Evolutionary conservation across 2,329 filamentous ascomycete genomes (phyloP).

Genomic region (Calonectria pseudoreteaudii): DNA sequence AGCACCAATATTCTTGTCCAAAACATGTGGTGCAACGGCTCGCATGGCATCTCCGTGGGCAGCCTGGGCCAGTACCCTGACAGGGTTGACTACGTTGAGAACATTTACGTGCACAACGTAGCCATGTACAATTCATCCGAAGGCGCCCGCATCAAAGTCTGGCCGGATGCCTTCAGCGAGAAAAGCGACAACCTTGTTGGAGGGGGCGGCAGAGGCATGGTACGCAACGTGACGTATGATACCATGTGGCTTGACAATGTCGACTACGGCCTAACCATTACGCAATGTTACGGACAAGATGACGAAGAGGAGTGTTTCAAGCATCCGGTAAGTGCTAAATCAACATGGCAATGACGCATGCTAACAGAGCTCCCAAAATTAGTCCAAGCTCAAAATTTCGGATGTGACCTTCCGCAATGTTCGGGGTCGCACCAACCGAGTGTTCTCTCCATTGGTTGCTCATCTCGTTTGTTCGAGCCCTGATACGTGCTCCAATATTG

Average conservation of each 20-base stretch:
- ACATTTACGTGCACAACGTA: slow-evolving; percentile 71
- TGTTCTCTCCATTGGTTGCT: neutral
- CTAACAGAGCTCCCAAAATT: neutral
- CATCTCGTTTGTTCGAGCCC: slow-evolving; percentile 4
- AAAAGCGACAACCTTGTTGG: slow-evolving; percentile 17
- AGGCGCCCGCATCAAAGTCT: slow-evolving; percentile 79
- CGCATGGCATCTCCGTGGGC: slow-evolving; percentile 78
- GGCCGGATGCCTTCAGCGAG: slow-evolving; percentile 61
- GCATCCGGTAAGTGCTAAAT: neutral
- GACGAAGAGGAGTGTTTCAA: slow-evolving; percentile 21
- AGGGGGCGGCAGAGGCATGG: slow-evolving; percentile 16
- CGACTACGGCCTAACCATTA: slow-evolving; percentile 21
- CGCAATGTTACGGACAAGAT: slow-evolving; percentile 20
- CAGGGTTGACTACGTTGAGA: slow-evolving; percentile 73
- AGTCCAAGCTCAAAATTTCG: slow-evolving; percentile 7
- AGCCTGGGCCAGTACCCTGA: slow-evolving; percentile 74
- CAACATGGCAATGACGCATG: too few species aligned
- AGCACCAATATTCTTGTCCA: slow-evolving; percentile 75
- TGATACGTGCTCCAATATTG: neutral
- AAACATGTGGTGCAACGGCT: slow-evolving; percentile 73
- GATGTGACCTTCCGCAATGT: slow-evolving; percentile 4
- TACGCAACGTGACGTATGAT: slow-evolving; percentile 19
- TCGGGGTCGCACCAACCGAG: neutral
- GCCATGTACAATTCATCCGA: slow-evolving; percentile 69
- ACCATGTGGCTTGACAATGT: slow-evolving; percentile 23